Evolutionary conservation across 768 basidiomycete species (phyloP).

Genomic region (Termitomyces sp.): DNA sequence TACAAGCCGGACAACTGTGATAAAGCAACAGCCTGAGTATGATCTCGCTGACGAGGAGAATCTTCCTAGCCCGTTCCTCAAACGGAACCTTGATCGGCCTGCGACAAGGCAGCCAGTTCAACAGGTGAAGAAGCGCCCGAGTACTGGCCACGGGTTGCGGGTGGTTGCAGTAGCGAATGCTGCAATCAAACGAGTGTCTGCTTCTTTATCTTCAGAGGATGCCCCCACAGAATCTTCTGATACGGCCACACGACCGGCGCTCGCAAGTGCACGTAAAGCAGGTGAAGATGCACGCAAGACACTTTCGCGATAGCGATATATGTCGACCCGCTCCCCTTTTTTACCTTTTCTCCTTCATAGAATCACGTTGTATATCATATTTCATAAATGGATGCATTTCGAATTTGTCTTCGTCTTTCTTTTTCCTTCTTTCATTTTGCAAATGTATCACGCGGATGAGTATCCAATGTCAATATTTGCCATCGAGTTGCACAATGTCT

Average conservation of each 20-base stretch:
- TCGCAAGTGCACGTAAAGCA: slow-evolving; percentile 42
- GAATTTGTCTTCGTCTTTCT: background rate
- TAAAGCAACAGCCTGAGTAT: slow-evolving; percentile 40
- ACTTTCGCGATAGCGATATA: slow-evolving; percentile 26
- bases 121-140: slow-evolving; percentile 36
- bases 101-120: slow-evolving; percentile 4
- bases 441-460: background rate
- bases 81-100: slow-evolving; percentile 30
- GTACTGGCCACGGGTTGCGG: slow-evolving; percentile 49
- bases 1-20: slow-evolving; percentile 15
- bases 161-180: slow-evolving; percentile 58
- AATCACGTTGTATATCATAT: background rate
- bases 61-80: slow-evolving; percentile 79
- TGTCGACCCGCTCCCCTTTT: background rate
- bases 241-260: slow-evolving; percentile 29
- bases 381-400: background rate
- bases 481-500: background rate
- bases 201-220: slow-evolving; percentile 9
- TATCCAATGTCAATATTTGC: background rate
- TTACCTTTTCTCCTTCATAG: background rate
- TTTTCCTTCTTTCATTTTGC: background rate
- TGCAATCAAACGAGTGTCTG: slow-evolving; percentile 25
- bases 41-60: slow-evolving; percentile 78
- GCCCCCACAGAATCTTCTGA: slow-evolving; percentile 1
- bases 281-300: slow-evolving; percentile 49